Conservation (phyloP, 2,329 filamentous ascomycete genomes). For the Microcera coccophila region DNA sequence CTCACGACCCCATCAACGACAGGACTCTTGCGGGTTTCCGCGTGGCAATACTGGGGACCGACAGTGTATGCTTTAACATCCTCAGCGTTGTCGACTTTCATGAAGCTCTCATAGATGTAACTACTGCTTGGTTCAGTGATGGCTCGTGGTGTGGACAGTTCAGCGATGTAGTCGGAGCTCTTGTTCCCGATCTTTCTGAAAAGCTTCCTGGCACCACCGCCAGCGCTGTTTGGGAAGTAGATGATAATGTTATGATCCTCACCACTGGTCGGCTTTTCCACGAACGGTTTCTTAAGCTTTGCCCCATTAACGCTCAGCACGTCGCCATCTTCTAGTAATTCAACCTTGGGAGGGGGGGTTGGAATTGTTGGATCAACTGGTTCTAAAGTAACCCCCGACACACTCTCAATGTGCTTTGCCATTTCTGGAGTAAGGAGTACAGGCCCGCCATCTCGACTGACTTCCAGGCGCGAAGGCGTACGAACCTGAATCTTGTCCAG, state of each 20-base stretch:
- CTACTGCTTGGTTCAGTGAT: slow-evolving; percentile 78
- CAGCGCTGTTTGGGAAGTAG: slow-evolving; percentile 83
- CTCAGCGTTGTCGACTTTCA: slow-evolving; percentile 93
- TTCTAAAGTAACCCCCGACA: slow-evolving; percentile 73
- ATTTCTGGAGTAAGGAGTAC: slow-evolving; percentile 73
- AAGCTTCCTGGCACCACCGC: slow-evolving; percentile 83
- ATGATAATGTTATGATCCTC: slow-evolving; percentile 99
- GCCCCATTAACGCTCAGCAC: slow-evolving; percentile 82
- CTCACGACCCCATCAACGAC: slow-evolving; percentile 95
- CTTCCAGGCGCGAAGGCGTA: slow-evolving; percentile 82
- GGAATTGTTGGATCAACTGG: slow-evolving; percentile 60
- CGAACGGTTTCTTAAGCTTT: slow-evolving; percentile 84
- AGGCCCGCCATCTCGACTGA: slow-evolving; percentile 90
- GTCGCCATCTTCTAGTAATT: slow-evolving; percentile 86
- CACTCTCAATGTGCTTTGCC: slow-evolving; percentile 71
- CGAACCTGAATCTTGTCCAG: slow-evolving; percentile 86
- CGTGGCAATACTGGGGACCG: slow-evolving; percentile 87
- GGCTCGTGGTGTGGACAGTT: slow-evolving; percentile 70
- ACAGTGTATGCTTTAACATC: slow-evolving; percentile 99
- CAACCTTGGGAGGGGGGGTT: slow-evolving; percentile 67
- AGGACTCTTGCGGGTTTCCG: slow-evolving; percentile 93
- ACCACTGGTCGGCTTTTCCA: slow-evolving; percentile 96
- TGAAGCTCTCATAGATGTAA: slow-evolving; percentile 96
- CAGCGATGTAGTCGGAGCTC: slow-evolving; percentile 87
- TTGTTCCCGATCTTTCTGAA: slow-evolving; percentile 99